Base-by-base conservation (phyloP, 176 grass and related monocot species). In the Oryza officinalis region DNA sequence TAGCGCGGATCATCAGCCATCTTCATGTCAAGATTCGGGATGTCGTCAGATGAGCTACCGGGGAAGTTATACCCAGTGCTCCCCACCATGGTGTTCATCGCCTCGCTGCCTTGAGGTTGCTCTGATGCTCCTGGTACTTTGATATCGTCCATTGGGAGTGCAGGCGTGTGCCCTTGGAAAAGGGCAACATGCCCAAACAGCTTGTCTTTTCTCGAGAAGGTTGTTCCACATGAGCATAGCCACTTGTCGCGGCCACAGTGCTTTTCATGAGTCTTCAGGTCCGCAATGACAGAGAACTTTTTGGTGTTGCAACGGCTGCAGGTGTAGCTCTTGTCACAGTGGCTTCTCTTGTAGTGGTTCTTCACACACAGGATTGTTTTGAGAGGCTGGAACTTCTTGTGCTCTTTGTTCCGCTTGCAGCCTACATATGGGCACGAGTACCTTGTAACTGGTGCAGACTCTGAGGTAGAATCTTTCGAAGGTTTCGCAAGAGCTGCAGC, bases 291-390 rank as follows among this genome's bases (percentile, higher is more conserved):
- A 3, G 91, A 97, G 49, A 97, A 97, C 78, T 94, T 97, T 40
- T 97, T 97, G 32, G 91, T 87, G 15, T 94, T 88, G 78, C 94
- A 97, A 20, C 94, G 83, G 88, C 94, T 97, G 76, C 94, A 97
- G 27, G 87, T 94, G 79, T 97, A 97, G 72, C 94, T 97, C 89
- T 97, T 97, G 89, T 97, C 94, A 18, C 94, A 97, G 31, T 97
- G 94, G 89, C 91, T 97, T 82, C 94, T 85, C 66, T 97, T 97
- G 79, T 94, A 97, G 79, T 97, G 94, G 82, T 97, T 97, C 79
- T 97, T 97, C 75, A 97, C 94, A 66, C 94, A 97, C 49, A 94
- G 75, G 25, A 97, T 97, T 63, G 94, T 97, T 79, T 97, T 97
- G 30, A 97, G 81, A 76, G 94, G 94, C 72, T 94, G 94, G 69